These are phyloP conservation scores for Magnusiomyces sp. DNA, from an alignment of 1,139 yeast genomes.

Conservation along the genomic window DNA sequence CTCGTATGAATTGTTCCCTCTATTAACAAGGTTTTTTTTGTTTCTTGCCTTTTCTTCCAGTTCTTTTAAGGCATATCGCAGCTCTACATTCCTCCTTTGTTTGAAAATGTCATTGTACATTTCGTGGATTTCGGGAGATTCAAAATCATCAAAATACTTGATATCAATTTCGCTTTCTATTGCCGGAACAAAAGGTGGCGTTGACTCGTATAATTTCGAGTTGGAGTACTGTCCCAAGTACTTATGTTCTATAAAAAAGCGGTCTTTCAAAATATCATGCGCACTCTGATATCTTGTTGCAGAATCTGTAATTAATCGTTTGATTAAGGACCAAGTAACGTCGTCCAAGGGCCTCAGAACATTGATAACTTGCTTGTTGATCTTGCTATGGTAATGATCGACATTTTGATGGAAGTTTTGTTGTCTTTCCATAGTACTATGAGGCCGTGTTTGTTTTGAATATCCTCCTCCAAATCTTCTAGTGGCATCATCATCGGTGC, in stretches of 20 bases:
- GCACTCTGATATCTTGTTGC: conserved; percentile 8
- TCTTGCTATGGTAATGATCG: too few species aligned
- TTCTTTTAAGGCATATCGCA: conserved; percentile 8
- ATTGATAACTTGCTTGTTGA: background rate
- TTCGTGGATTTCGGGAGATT: conserved; percentile 13
- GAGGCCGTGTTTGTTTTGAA: too few species aligned
- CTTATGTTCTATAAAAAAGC: conserved; percentile 9
- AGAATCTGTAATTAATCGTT: conserved; percentile 8
- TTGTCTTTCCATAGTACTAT: too few species aligned
- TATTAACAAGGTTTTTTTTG: background rate
- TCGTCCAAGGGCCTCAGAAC: conserved; percentile 5
- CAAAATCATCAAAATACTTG: conserved; percentile 16
- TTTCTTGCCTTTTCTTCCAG: conserved; percentile 5
- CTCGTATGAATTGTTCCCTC: background rate
- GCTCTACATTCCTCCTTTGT: conserved; percentile 12
- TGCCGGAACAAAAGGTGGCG: conserved; percentile 13
- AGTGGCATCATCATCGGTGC: too few species aligned
- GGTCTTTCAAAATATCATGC: conserved; percentile 10
- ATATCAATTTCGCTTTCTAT: conserved; percentile 12
- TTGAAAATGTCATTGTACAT: conserved; percentile 13
- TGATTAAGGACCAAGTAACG: conserved; percentile 11
- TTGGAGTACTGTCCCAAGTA: background rate
- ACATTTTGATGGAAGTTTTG: too few species aligned
- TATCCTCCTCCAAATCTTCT: too few species aligned
- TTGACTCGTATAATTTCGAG: background rate